phyloP scores from a whole-genome alignment of 139 green algal species.

The Tetratostichococcus sp. region DNA sequence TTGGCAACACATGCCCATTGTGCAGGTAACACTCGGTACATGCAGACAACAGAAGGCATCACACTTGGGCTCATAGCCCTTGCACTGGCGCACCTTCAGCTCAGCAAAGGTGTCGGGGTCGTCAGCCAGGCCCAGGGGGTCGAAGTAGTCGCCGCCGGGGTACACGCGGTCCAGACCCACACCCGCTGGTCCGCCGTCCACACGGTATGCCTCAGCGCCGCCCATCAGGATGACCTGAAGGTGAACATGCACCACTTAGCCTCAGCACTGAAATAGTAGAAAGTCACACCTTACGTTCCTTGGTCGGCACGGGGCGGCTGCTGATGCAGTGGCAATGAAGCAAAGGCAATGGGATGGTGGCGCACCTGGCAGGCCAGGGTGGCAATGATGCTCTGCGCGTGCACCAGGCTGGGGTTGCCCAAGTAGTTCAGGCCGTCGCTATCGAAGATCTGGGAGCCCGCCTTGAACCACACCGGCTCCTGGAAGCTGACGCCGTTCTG shows the following conservation, averaged over 20 bases:
- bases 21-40: too few species aligned
- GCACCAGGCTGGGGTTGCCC: constrained; percentile 89
- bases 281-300: too few species aligned
- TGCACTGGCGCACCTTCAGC: constrained; percentile 52
- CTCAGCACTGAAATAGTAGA: too few species aligned
- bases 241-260: too few species aligned
- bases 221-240: constrained; percentile 57
- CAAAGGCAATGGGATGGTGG: too few species aligned
- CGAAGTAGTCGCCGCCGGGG: constrained; percentile 57
- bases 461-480: constrained; percentile 95
- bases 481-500: constrained; percentile 52
- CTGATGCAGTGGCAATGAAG: too few species aligned
- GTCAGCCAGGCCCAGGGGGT: constrained; percentile 92
- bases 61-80: too few species aligned
- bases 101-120: constrained; percentile 89
- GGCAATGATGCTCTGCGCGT: constrained; percentile 93
- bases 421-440: constrained; percentile 88
- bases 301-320: too few species aligned
- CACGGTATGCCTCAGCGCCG: constrained; percentile 74
- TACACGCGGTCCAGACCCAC: constrained; percentile 60
- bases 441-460: constrained; percentile 88
- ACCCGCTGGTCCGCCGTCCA: constrained; percentile 63
- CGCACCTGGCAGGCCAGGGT: constrained; percentile 89
- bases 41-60: too few species aligned
- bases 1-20: too few species aligned